phyloP scores from a whole-genome alignment of 2,329 filamentous ascomycete species.

The Penicillium sp. region DNA sequence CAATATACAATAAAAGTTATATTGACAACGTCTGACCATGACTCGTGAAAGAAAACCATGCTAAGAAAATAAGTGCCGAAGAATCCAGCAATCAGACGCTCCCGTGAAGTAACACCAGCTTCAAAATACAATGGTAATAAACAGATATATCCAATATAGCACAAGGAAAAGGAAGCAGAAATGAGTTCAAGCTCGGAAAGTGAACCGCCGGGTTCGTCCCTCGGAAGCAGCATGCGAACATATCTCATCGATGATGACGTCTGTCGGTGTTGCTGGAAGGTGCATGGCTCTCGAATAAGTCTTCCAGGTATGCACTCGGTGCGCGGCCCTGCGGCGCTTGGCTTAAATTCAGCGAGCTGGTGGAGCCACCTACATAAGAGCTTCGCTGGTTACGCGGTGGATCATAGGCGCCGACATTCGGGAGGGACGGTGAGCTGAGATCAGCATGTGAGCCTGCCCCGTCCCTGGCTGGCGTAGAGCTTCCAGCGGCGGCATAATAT shows the following conservation, averaged over 20 bases:
- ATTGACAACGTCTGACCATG: not conserved
- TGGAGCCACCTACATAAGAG: slow-evolving; percentile 35
- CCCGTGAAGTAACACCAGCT: not conserved
- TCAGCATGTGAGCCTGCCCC: slow-evolving; percentile 56
- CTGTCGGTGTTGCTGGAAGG: slow-evolving; percentile 18
- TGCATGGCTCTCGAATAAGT: slow-evolving; percentile 74
- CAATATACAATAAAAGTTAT: not conserved
- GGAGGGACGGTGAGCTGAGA: slow-evolving; percentile 61
- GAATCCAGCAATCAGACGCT: not conserved
- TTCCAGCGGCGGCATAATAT: slow-evolving; percentile 77
- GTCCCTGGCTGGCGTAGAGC: slow-evolving; percentile 45
- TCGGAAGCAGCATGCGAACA: not conserved
- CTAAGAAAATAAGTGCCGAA: not conserved
- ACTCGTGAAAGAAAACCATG: not conserved
- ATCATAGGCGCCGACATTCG: slow-evolving; percentile 42
- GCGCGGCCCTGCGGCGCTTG: slow-evolving; percentile 67
- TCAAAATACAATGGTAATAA: not conserved
- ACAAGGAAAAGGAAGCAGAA: not conserved
- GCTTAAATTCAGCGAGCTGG: slow-evolving; percentile 65
- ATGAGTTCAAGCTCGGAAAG: not conserved
- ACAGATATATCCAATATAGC: not conserved
- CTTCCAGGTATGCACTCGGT: slow-evolving; percentile 86
- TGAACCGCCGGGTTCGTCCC: not conserved
- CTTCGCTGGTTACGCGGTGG: slow-evolving; percentile 25
- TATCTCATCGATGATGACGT: slow-evolving; percentile 7